phyloP scores from a whole-genome alignment of 2,329 filamentous ascomycete genomes.

The Zopfia rhizophila region DNA sequence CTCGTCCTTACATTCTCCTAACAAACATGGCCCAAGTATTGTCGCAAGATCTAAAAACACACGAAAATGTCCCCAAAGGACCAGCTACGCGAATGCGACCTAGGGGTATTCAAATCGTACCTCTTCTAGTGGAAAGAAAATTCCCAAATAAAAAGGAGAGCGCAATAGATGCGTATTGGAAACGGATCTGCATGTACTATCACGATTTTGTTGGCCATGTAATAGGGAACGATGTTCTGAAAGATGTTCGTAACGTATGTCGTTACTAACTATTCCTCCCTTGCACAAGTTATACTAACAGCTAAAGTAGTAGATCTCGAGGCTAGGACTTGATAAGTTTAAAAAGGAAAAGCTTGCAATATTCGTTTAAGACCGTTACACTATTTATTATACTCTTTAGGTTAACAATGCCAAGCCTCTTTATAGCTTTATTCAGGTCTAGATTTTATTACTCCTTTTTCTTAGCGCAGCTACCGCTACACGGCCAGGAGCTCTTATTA shows the following conservation, averaged over 20 bases:
- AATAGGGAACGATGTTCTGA: constrained; percentile 11
- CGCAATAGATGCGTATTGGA: constrained; percentile 9
- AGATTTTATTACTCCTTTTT: constrained; percentile 33
- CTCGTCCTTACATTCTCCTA: constrained; percentile 5
- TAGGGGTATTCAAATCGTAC: constrained; percentile 11
- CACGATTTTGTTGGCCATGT: constrained; percentile 1
- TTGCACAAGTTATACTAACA: constrained; percentile 19
- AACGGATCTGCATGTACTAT: constrained; percentile 13
- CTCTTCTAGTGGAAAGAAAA: constrained; percentile 7
- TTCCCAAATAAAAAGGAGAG: constrained; percentile 11
- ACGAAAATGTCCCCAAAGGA: constrained; percentile 11
- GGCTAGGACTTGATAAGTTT: constrained; percentile 27
- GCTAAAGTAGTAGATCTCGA: constrained; percentile 28
- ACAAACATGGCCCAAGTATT: constrained; percentile 2
- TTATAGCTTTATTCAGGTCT: constrained; percentile 28
- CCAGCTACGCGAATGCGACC: constrained; percentile 5
- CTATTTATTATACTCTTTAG: constrained; percentile 30
- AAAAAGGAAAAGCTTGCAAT: constrained; percentile 34
- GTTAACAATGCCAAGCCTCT: constrained; percentile 29
- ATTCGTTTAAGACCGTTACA: constrained; percentile 32
- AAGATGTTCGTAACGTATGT: constrained; percentile 26
- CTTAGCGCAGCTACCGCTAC: constrained; percentile 32
- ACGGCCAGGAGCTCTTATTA: constrained; percentile 24
- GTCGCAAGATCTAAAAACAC: constrained; percentile 8
- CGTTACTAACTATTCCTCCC: constrained; percentile 12